Evolutionary conservation across 768 basidiomycete species (phyloP).

Genomic region (Tremella yokohamensis): DNA sequence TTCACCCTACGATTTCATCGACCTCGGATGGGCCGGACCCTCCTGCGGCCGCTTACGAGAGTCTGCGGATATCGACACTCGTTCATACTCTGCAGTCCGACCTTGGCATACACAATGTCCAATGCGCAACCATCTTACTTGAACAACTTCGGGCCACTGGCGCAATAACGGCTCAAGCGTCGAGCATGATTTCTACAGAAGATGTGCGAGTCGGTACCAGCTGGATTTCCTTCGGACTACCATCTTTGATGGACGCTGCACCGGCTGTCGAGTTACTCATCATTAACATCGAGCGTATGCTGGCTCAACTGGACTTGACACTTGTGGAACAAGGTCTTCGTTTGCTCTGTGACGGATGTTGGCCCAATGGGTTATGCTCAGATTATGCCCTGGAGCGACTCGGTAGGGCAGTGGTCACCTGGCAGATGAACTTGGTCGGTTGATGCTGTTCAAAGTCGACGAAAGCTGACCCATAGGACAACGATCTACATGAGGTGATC

Average conservation of each 20-base stretch:
- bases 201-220: constrained; percentile 26
- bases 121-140: constrained; percentile 58
- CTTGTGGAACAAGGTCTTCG: constrained; percentile 71
- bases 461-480: constrained; percentile 54
- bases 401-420: constrained; percentile 59
- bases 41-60: constrained; percentile 55
- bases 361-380: constrained; percentile 70
- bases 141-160: constrained; percentile 63
- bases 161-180: background rate
- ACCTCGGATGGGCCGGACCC: background rate
- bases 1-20: too few relatives aligned
- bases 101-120: constrained; percentile 60
- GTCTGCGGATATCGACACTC: constrained; percentile 61
- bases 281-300: constrained; percentile 65
- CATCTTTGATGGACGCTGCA: constrained; percentile 68
- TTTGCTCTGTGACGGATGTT: constrained; percentile 65
- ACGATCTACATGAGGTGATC: constrained; percentile 63
- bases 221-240: constrained; percentile 64
- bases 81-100: constrained; percentile 61
- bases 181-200: background rate
- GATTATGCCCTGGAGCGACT: constrained; percentile 67
- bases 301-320: constrained; percentile 67
- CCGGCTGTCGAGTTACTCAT: constrained; percentile 70
- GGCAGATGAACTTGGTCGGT: constrained; percentile 71
- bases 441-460: background rate